Evolutionary conservation across 2,329 filamentous ascomycete species (phyloP), one percentile per base, ranked within the genome.

Genomic region (Tolypocladium pustulatum): DNA sequence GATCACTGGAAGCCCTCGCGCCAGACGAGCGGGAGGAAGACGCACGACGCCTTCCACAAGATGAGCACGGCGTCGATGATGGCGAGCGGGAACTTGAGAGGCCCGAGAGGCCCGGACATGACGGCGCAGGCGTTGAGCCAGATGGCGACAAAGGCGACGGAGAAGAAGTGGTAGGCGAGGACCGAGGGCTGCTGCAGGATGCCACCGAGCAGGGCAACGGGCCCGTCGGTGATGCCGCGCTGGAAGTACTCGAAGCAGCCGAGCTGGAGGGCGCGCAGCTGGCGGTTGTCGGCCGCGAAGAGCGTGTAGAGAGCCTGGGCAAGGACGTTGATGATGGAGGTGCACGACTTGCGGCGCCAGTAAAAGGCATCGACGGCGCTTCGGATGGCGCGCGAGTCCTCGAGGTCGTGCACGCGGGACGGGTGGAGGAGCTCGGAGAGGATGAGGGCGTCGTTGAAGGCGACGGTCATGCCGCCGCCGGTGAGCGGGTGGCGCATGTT

Each of bases 401-500:
- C 81, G 3, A 99, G 81, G 62, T 81, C 76, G 4, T 89, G 87
- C 0, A 97, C 81, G 9, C 76, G 73, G 43, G 81, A 75, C 0
- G 91, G 91, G 41, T 83, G 79, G 1, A 99, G 82, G 27, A 97
- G 78, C 10, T 87, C 81, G 0, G 88, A 78, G 32, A 99, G 81
- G 1, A 95, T 74, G 13, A 94, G 81, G 1, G 90, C 92, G 69
- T 99, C 94, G 75, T 93, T 96, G 73, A 99, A 89, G 1, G 91
- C 94, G 1, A 97, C 94, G 0, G 93, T 97, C 94, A 99, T 99
- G 66, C 94, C 94, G 64, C 94, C 94, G 57, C 94, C 94, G 0
- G 94, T 99, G 15, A 99, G 81, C 1, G 94, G 94, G 75, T 99
- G 94, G n/a, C 94, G 89, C 94, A 99, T 99, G 78, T 99, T 99